phyloP scores from a whole-genome alignment of 78 protist genomes.

The Emiliania huxleyi region DNA sequence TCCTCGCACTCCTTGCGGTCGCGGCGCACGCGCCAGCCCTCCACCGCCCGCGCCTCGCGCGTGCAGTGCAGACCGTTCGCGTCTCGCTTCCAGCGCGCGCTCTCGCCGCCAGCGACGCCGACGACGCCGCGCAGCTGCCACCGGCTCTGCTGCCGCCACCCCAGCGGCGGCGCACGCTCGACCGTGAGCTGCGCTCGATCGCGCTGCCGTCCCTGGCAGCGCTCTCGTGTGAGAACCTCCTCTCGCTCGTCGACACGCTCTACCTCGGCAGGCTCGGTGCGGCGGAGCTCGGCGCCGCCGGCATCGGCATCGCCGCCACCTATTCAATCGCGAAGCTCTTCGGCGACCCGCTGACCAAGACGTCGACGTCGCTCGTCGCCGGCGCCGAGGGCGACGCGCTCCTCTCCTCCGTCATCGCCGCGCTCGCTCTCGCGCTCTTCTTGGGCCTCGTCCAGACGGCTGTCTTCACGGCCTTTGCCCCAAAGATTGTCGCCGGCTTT shows the following conservation, averaged over 20 bases:
- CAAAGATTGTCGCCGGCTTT: neutral
- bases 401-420: neutral
- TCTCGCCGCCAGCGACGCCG: no score
- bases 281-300: conserved; percentile 11
- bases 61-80: no score
- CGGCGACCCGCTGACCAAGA: conserved; percentile 24
- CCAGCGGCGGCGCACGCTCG: neutral
- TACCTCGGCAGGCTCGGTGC: conserved; percentile 31
- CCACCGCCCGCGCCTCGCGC: no score
- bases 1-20: no score
- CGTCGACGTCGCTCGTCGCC: conserved; percentile 31
- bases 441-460: neutral
- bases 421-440: conserved; percentile 16
- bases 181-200: neutral
- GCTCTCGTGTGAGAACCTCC: neutral
- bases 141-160: neutral
- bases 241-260: conserved; percentile 25
- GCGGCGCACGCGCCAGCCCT: no score
- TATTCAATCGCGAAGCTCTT: conserved; percentile 7
- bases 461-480: neutral
- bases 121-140: no score
- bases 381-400: neutral
- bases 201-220: neutral
- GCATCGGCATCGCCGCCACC: conserved; percentile 18
- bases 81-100: no score